Evolutionary conservation across 352 stramenopile genomes (phyloP), one percentile per base, ranked within the genome.

Genomic region (Phytophthora europaea): DNA sequence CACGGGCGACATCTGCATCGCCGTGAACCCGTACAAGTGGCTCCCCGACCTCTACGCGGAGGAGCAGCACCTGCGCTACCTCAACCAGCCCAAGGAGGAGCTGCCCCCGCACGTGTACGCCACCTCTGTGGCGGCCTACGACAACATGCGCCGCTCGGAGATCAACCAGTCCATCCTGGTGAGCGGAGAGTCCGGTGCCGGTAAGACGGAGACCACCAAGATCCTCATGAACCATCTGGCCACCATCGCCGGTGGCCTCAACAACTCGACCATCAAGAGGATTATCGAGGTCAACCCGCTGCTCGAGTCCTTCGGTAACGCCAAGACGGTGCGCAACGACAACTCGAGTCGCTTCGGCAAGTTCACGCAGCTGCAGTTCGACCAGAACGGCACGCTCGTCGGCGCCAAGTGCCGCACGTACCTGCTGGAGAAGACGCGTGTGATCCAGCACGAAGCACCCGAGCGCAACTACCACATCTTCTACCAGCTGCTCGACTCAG

Each of bases 401-500:
- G 95, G 97, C 31, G 95, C 95, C 60, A 98, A 97, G 69, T 98
- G 98, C 57, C 91, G 97, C 73, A 99, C 97, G 13, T 99, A 99
- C 75, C 75, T 99, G 9, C 76, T 99, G 5, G 97, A 99, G 80
- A 99, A 99, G 87, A 98, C 97, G 8, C 95, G 98, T 75, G 89
- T 99, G 48, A 98, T 98, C 31, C 92, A 94, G 34, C 97, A 99
- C 75, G 94, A 97, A 62, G 84, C 83, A 3, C 85, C 93, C 2
- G 97, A 99, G 77, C 82, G 97, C 26, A 99, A 99, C 76, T 99
- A 99, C 81, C 96, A 99, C 81, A 98, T 99, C 69, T 99, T 99
- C 75, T 99, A 99, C 76, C 90, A 98, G 70, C 72, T 92, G 31
- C 57, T 94, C 6, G 89, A 94, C 68, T 89, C 81, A 7, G 62